Conservation (phyloP, 176 grass and related monocot genomes). For the Oryza glumipatula region DNA sequence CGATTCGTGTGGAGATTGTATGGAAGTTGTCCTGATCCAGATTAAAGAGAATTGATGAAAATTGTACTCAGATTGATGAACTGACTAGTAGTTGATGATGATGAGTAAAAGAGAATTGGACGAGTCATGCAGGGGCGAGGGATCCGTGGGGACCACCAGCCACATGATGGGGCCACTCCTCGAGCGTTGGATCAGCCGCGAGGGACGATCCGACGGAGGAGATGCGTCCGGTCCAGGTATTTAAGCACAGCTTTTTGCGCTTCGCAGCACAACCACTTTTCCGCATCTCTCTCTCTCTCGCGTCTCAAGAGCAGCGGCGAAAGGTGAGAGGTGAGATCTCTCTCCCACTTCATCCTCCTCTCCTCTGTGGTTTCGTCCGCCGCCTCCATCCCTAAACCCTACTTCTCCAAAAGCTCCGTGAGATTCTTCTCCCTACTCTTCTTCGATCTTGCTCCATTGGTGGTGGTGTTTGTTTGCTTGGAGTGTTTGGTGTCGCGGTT, state of each 20-base stretch:
- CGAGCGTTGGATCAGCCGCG: not conserved
- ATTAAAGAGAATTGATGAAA: too few relatives aligned
- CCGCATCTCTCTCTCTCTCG: not conserved
- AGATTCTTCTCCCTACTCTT: not conserved
- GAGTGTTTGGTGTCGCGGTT: not conserved
- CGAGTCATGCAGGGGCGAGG: too few relatives aligned
- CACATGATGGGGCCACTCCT: not conserved
- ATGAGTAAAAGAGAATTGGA: too few relatives aligned
- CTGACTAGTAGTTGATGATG: too few relatives aligned
- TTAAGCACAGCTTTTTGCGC: not conserved
- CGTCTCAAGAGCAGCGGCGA: not conserved
- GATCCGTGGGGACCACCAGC: too few relatives aligned
- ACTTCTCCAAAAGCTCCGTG: not conserved
- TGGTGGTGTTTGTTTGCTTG: not conserved
- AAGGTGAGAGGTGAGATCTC: constrained; percentile 4
- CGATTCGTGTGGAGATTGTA: too few relatives aligned
- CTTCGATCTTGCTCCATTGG: not conserved
- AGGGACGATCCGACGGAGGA: not conserved
- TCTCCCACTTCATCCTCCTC: not conserved
- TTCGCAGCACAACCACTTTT: not conserved
- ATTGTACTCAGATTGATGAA: too few relatives aligned
- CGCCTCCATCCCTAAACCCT: not conserved
- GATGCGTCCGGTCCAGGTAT: not conserved
- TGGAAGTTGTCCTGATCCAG: too few relatives aligned
- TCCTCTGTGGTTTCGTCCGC: not conserved